A percentile compares a stretch with the other conserved stretches of the same genome.
These are phyloP conservation scores for Colletotrichum agaves DNA, from an alignment of 2,329 filamentous ascomycete species.

Conservation along the genomic window DNA sequence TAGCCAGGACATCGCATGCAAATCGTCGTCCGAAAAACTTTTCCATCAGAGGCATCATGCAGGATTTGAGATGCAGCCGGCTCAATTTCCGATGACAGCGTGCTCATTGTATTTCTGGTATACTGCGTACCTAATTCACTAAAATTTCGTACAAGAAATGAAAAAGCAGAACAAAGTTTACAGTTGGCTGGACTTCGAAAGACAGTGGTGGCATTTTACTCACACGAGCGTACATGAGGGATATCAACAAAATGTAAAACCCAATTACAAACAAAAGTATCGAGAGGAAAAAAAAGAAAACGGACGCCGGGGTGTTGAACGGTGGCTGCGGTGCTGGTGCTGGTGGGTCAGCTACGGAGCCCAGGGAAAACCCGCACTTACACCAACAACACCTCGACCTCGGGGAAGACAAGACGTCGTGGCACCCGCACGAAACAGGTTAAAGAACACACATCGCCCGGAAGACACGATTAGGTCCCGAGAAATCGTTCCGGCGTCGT, in stretches of 20 bases:
- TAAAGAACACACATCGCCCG: background rate
- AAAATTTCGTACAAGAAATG: background rate
- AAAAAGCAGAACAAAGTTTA: background rate
- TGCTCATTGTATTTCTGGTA: background rate
- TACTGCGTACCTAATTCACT: background rate
- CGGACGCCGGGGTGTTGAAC: background rate
- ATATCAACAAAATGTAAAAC: constrained; percentile 31
- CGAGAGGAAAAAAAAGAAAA: background rate
- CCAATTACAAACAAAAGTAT: background rate
- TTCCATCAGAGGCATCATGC: background rate
- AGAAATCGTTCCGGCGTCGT: constrained; percentile 7
- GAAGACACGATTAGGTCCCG: background rate
- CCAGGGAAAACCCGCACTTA: constrained; percentile 1
- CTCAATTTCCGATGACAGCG: background rate
- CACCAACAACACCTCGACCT: background rate
- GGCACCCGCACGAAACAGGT: constrained; percentile 11
- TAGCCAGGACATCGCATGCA: background rate
- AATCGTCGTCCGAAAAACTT: background rate
- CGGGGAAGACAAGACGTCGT: background rate
- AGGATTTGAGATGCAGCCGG: background rate
- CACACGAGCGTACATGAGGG: constrained; percentile 25
- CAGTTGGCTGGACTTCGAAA: constrained; percentile 2
- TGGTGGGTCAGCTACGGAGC: background rate
- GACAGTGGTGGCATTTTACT: constrained; percentile 16
- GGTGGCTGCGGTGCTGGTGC: background rate